A percentile compares a stretch with the other conserved stretches of the same genome.
These are phyloP conservation scores for Lentithecium fluviatile DNA, from an alignment of 495 filamentous ascomycete genomes.

Conservation along the genomic window DNA sequence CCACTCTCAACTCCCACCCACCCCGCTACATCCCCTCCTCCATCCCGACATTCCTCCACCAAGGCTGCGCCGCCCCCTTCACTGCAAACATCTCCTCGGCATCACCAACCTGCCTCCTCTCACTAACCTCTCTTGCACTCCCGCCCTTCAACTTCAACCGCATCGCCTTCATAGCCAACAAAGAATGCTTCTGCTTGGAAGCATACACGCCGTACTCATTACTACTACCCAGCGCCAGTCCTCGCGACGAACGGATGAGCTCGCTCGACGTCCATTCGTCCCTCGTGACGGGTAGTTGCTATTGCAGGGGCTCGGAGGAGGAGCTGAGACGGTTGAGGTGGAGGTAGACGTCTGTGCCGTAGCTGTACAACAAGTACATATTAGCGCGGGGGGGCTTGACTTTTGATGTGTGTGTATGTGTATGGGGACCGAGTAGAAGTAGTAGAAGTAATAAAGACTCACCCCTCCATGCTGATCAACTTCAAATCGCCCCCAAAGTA, in stretches of 20 bases:
- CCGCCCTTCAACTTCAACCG: conserved; percentile 53
- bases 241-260: conserved; percentile 55
- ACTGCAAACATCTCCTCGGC: conserved; percentile 62
- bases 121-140: conserved; percentile 61
- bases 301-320: conserved; percentile 95
- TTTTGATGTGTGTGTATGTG: conserved; percentile 6
- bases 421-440: no score
- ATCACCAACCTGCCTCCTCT: conserved; percentile 85
- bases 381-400: background rate
- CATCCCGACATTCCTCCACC: conserved; percentile 45
- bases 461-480: conserved; percentile 99
- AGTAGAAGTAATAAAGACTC: conserved; percentile 43
- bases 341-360: conserved; percentile 97
- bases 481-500: conserved; percentile 98
- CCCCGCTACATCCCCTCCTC: conserved; percentile 41
- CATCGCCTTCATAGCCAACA: conserved; percentile 45
- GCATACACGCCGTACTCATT: background rate
- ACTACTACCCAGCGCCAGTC: conserved; percentile 69
- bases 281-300: conserved; percentile 97
- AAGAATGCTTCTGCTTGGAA: conserved; percentile 8
- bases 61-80: conserved; percentile 35
- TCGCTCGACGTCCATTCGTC: conserved; percentile 54
- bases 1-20: background rate
- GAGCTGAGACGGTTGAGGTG: conserved; percentile 94
- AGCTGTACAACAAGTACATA: conserved; percentile 54